Percentiles rank a stretch among this genome's conserved stretches.
Conservation (phyloP, 257 asterid species). For the Linaria vulgaris region DNA sequence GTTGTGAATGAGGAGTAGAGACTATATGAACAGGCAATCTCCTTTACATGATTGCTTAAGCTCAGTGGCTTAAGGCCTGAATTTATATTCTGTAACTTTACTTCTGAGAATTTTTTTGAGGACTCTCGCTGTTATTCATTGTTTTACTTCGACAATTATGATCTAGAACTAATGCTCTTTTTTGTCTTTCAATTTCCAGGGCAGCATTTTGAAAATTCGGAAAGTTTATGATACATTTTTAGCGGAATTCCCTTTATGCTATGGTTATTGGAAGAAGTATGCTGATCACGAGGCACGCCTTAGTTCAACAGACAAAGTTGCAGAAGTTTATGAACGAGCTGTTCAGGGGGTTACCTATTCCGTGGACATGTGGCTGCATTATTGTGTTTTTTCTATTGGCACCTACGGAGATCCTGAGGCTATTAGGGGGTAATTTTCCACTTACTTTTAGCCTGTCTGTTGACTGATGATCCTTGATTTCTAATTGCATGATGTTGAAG, state of each 20-base stretch:
- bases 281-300: constrained; percentile 97
- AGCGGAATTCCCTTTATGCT: constrained; percentile 93
- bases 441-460: constrained; percentile 25
- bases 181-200: constrained; percentile 39
- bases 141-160: not conserved
- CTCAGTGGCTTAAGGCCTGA: not conserved
- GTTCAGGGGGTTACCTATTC: constrained; percentile 97
- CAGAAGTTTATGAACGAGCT: constrained; percentile 90
- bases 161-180: constrained; percentile 1
- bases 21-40: not conserved
- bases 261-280: constrained; percentile 99
- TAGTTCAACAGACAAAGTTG: constrained; percentile 85
- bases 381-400: constrained; percentile 78
- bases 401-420: constrained; percentile 90
- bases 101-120: not conserved
- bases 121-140: constrained; percentile 4
- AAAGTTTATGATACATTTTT: constrained; percentile 90
- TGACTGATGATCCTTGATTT: constrained; percentile 33
- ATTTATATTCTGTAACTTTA: not conserved
- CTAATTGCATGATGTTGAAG: constrained; percentile 39
- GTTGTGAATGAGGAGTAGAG: not conserved
- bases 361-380: constrained; percentile 99
- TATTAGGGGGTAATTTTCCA: constrained; percentile 73
- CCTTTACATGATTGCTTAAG: constrained; percentile 12
- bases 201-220: constrained; percentile 65